These are phyloP conservation scores for Plenodomus biglobosus DNA, from an alignment of 2,329 filamentous ascomycete species.

Conservation along the genomic window DNA sequence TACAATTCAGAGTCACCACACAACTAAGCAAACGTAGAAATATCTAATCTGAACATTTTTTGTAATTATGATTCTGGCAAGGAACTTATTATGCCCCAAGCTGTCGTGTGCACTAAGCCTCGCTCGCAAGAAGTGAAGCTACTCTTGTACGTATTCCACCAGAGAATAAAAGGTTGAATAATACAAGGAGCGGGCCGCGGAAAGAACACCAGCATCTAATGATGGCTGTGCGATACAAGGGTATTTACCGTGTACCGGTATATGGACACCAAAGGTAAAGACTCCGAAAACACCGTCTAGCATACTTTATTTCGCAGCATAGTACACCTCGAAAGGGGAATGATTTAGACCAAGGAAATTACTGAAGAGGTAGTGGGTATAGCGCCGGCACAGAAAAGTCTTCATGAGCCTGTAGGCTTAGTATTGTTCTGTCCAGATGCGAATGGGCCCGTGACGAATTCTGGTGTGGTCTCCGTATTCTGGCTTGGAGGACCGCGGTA, in stretches of 20 bases:
- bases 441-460: constrained; percentile 48
- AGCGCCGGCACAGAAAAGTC: neutral
- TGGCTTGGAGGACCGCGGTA: constrained; percentile 49
- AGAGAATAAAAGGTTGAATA: neutral
- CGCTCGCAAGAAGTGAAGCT: neutral
- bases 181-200: neutral
- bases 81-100: neutral
- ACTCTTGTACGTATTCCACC: neutral
- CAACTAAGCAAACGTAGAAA: too few species aligned
- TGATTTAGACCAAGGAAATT: constrained; percentile 2
- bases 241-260: neutral
- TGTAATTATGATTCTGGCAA: neutral
- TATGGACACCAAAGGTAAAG: neutral
- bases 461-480: constrained; percentile 48
- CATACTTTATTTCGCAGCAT: constrained; percentile 9
- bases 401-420: constrained; percentile 9
- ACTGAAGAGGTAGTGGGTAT: neutral
- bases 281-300: constrained; percentile 1
- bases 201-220: neutral
- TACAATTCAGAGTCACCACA: too few species aligned
- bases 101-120: neutral
- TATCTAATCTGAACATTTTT: neutral
- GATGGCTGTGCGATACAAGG: neutral
- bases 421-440: constrained; percentile 14
- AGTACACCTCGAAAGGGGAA: neutral